These are phyloP conservation scores for Calendula officinalis DNA, from an alignment of 129 eudicot species.

Conservation along the genomic window DNA sequence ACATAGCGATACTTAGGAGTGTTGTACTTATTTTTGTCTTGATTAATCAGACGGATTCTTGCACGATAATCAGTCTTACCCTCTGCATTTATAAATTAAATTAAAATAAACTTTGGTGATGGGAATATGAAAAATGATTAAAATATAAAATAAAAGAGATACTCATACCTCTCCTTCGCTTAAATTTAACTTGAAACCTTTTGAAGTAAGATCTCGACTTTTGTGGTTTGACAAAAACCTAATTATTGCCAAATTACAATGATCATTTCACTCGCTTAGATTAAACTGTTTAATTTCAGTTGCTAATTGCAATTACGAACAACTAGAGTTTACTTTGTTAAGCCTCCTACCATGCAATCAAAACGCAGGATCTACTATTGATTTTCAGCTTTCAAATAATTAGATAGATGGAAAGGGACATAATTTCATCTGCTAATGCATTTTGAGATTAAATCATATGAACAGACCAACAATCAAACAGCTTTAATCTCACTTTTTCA, in stretches of 20 bases:
- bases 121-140: background rate
- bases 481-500: slow-evolving; percentile 5
- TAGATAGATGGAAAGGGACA: no score
- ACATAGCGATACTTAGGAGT: slow-evolving; percentile 46
- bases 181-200: slow-evolving; percentile 53
- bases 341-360: background rate
- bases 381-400: background rate
- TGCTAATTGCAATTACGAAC: no score
- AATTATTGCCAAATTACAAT: slow-evolving; percentile 8
- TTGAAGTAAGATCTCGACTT: slow-evolving; percentile 47
- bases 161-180: slow-evolving; percentile 49
- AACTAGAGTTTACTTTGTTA: no score
- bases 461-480: background rate
- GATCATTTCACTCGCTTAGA: no score
- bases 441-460: background rate
- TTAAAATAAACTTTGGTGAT: background rate
- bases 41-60: slow-evolving; percentile 46
- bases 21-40: slow-evolving; percentile 54
- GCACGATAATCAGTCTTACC: slow-evolving; percentile 61
- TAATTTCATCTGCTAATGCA: no score
- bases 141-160: background rate
- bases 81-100: slow-evolving; percentile 24
- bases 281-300: no score
- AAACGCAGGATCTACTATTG: slow-evolving; percentile 33
- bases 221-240: slow-evolving; percentile 41